Conservation (phyloP, 1,284 basidiomycete species). For the Cystobasidium sp. region DNA sequence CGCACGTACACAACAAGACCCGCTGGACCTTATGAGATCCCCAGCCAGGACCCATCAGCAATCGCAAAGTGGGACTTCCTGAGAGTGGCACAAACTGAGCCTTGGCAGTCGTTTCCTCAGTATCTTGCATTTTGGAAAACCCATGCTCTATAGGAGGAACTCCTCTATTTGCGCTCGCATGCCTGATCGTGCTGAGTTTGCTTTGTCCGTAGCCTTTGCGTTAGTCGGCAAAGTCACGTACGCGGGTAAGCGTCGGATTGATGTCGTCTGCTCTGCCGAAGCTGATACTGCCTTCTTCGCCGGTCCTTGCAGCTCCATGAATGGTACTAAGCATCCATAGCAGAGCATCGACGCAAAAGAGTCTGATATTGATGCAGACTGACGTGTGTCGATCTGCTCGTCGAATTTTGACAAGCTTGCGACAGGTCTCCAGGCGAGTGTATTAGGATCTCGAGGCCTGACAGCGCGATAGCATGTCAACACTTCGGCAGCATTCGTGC, state of each 20-base stretch:
- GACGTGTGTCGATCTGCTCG: not conserved
- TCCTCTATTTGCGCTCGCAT: not conserved
- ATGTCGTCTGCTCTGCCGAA: not conserved
- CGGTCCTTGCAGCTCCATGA: constrained; percentile 32
- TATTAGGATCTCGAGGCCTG: constrained; percentile 21
- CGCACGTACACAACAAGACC: no score
- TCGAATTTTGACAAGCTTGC: constrained; percentile 27
- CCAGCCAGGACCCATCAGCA: no score
- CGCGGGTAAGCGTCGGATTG: not conserved
- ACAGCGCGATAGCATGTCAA: not conserved
- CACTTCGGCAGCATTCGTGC: not conserved
- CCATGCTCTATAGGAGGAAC: not conserved
- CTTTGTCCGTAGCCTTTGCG: not conserved
- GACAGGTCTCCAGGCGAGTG: constrained; percentile 20
- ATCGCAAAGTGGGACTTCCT: no score
- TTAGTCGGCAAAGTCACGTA: not conserved
- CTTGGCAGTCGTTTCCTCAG: not conserved
- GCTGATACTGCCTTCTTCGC: not conserved
- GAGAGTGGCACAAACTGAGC: not conserved
- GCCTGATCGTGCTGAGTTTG: not conserved
- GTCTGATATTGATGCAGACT: not conserved
- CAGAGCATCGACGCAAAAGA: constrained; percentile 19
- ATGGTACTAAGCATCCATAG: constrained; percentile 40
- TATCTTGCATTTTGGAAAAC: not conserved
- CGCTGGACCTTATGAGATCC: no score